Evolutionary conservation across 139 green algal genomes (phyloP).

Genomic region (Chlamydomonas schloesseri): DNA sequence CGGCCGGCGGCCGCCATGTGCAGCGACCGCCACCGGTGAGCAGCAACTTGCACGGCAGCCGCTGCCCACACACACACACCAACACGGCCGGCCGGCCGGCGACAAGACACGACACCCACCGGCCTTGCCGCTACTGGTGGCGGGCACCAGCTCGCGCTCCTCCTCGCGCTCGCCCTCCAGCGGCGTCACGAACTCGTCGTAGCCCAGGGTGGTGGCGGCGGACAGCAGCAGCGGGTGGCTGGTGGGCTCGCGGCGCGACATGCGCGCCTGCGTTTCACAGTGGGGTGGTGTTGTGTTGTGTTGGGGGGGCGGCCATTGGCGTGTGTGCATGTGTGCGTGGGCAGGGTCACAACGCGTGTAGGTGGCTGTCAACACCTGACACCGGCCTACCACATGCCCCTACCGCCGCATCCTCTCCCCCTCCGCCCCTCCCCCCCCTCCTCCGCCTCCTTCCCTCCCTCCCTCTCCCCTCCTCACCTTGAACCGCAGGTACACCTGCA

Average conservation of each 20-base stretch:
- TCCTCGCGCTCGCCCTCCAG: neutral
- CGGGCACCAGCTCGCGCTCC: neutral
- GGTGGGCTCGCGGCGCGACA: neutral
- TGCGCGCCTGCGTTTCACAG: constrained; percentile 1
- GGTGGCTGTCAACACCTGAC: too few species aligned
- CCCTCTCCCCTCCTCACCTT: neutral
- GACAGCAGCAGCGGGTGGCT: constrained; percentile 5
- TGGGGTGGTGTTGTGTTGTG: neutral
- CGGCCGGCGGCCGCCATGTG: too few species aligned
- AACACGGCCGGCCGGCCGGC: too few species aligned
- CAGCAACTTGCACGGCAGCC: too few species aligned
- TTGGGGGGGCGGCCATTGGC: neutral
- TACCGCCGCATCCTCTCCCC: neutral
- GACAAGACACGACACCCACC: too few species aligned
- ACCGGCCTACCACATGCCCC: too few species aligned
- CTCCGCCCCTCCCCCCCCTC: neutral
- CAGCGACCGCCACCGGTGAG: too few species aligned
- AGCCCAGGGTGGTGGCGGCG: neutral
- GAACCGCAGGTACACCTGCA: constrained; percentile 39
- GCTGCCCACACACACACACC: too few species aligned
- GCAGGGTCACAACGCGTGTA: too few species aligned
- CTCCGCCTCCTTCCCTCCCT: neutral
- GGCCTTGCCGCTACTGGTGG: neutral
- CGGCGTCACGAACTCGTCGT: too few species aligned
- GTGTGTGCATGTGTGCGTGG: too few species aligned